Conservation (phyloP, 441 rosid genomes). For the Arabidopsis hybrid region DNA sequence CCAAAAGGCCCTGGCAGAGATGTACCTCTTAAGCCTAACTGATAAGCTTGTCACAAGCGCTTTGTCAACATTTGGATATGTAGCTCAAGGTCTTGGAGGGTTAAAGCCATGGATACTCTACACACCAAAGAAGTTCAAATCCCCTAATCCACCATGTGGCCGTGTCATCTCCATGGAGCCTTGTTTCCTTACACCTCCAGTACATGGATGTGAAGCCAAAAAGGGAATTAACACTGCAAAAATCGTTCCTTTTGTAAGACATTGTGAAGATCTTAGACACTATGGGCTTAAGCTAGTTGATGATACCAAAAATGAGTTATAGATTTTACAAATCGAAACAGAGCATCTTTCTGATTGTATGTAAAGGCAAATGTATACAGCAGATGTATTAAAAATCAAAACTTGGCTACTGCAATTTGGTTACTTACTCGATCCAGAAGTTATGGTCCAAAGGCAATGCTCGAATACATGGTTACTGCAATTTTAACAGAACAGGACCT, state of each 20-base stretch:
- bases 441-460: too few relatives aligned
- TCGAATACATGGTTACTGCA: background rate
- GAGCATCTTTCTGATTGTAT: background rate
- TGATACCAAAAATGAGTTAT: constrained; percentile 35
- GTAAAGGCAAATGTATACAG: background rate
- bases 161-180: constrained; percentile 79
- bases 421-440: background rate
- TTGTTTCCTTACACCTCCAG: constrained; percentile 77
- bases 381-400: background rate
- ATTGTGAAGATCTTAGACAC: constrained; percentile 70
- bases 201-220: constrained; percentile 55
- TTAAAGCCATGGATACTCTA: constrained; percentile 74
- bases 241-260: constrained; percentile 68
- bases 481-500: background rate
- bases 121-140: constrained; percentile 27
- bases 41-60: constrained; percentile 73
- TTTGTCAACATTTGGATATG: constrained; percentile 81
- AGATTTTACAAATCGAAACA: constrained; percentile 5
- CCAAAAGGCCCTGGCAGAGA: constrained; percentile 79
- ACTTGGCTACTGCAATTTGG: background rate
- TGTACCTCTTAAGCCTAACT: constrained; percentile 72
- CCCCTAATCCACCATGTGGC: constrained; percentile 73
- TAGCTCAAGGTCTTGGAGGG: constrained; percentile 87
- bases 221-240: constrained; percentile 58
- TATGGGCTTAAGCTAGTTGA: constrained; percentile 78